Evolutionary conservation across 2,329 filamentous ascomycete species (phyloP).

Genomic region (Sclerotinia subarctica): DNA sequence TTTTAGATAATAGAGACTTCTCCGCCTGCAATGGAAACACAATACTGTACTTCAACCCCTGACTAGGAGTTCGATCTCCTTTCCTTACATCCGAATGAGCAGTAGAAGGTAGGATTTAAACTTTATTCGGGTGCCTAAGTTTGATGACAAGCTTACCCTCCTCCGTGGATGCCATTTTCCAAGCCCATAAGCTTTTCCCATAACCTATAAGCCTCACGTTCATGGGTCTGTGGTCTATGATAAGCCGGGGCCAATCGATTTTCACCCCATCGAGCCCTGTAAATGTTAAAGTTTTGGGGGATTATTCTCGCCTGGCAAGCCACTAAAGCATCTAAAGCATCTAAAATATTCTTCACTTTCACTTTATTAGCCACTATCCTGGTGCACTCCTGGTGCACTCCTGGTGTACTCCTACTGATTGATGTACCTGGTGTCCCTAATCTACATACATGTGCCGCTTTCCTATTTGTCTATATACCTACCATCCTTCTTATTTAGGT

Average conservation of each 20-base stretch:
- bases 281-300: not conserved
- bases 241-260: slow-evolving; percentile 1
- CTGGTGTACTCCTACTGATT: too few relatives aligned
- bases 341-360: not conserved
- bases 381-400: too few relatives aligned
- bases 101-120: not conserved
- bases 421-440: not conserved
- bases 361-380: not conserved
- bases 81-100: not conserved
- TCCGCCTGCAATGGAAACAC: not conserved
- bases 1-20: not conserved
- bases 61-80: not conserved
- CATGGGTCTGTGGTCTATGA: not conserved
- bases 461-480: not conserved
- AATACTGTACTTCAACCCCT: not conserved
- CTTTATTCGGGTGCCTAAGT: slow-evolving; percentile 7
- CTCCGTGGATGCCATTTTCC: not conserved
- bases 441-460: not conserved
- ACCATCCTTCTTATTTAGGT: not conserved
- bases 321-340: not conserved
- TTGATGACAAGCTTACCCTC: not conserved
- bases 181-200: not conserved
- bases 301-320: not conserved
- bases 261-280: not conserved
- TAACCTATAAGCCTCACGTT: not conserved